Conservation (phyloP, 345 rosid genomes). For the Fremontodendron californicum region DNA sequence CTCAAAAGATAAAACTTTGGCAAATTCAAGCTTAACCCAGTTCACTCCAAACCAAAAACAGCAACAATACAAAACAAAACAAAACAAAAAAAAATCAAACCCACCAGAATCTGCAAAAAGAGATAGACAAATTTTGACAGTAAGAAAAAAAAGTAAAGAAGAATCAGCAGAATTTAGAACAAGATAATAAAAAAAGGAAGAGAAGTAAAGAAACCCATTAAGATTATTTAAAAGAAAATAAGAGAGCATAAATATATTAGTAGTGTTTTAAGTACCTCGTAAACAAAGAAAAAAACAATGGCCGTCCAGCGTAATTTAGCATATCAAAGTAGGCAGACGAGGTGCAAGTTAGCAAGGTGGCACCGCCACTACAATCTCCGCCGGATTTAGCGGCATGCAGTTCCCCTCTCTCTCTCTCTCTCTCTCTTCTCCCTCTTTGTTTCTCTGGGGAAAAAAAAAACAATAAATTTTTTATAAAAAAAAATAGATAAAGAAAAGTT, state of each 20-base stretch:
- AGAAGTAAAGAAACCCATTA: not conserved
- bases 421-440: too few species aligned
- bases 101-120: constrained; percentile 25
- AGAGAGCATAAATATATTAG: not conserved
- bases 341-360: constrained; percentile 7
- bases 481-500: not conserved
- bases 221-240: not conserved
- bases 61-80: constrained; percentile 13
- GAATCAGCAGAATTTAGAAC: not conserved
- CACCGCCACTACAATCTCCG: constrained; percentile 16
- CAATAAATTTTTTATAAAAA: too few species aligned
- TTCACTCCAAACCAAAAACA: constrained; percentile 12
- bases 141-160: not conserved
- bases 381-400: constrained; percentile 26
- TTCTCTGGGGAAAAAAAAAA: not conserved
- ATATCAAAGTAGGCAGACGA: not conserved
- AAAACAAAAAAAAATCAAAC: too few species aligned
- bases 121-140: not conserved
- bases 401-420: too few species aligned
- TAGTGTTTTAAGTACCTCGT: not conserved
- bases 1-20: not conserved
- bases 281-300: not conserved
- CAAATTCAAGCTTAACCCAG: constrained; percentile 8
- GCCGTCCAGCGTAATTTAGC: constrained; percentile 10
- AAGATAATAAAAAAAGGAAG: not conserved